Evolutionary conservation across 1,284 basidiomycete genomes (phyloP).

Genomic region (Pseudozyma tsukubaensis): DNA sequence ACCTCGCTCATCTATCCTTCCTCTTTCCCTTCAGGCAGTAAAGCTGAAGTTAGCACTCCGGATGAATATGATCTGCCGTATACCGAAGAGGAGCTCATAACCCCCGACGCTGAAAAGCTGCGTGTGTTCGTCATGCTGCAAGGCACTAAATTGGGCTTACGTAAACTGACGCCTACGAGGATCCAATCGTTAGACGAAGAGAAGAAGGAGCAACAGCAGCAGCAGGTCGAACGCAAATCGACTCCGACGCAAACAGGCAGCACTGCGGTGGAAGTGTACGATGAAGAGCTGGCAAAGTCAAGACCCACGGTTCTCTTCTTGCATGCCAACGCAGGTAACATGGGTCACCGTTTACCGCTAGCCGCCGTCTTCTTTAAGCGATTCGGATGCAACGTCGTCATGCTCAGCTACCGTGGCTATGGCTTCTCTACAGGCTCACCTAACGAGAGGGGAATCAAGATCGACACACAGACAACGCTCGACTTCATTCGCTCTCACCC

Average conservation of each 20-base stretch:
- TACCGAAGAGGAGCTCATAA: constrained; percentile 56
- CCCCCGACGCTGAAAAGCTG: constrained; percentile 61
- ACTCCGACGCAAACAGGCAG: constrained; percentile 34
- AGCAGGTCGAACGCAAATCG: constrained; percentile 24
- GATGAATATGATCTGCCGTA: constrained; percentile 63
- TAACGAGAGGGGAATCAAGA: constrained; percentile 80
- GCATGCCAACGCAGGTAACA: constrained; percentile 68
- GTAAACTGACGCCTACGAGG: constrained; percentile 5
- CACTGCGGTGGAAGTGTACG: constrained; percentile 15
- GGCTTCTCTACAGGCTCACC: constrained; percentile 84
- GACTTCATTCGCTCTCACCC: constrained; percentile 81
- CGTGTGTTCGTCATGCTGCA: constrained; percentile 63
- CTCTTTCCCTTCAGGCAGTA: constrained; percentile 61
- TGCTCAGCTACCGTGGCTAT: constrained; percentile 91
- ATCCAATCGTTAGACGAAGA: constrained; percentile 21
- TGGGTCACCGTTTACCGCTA: constrained; percentile 85
- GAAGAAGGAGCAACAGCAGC: constrained; percentile 14
- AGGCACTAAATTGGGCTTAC: constrained; percentile 25
- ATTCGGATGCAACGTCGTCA: constrained; percentile 87
- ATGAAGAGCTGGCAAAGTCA: constrained; percentile 31
- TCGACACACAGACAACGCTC: constrained; percentile 80
- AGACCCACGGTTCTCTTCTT: constrained; percentile 63
- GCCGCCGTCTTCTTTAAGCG: constrained; percentile 85
- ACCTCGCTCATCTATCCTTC: constrained; percentile 64
- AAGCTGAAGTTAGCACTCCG: constrained; percentile 59